phyloP scores from a whole-genome alignment of 305 asterid species.

The Fraxinus sp. region DNA sequence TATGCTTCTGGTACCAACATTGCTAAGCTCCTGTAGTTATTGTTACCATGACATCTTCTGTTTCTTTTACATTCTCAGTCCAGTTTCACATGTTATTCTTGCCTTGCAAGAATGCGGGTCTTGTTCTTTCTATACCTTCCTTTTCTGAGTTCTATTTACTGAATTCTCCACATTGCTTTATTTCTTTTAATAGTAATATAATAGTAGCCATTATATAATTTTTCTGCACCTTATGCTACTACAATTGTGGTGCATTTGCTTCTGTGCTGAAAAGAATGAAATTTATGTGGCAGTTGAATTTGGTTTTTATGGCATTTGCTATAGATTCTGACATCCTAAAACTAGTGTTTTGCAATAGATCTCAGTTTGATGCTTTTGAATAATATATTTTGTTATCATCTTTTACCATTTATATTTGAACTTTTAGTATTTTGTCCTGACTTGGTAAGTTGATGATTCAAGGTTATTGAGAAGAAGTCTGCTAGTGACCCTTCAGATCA shows the following conservation, averaged over 20 bases:
- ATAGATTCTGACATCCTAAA: background rate
- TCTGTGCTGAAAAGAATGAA: background rate
- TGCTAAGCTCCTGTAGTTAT: background rate
- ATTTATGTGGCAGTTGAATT: constrained; percentile 12
- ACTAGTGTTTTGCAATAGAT: background rate
- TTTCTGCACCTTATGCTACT: constrained; percentile 9
- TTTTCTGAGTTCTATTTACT: constrained; percentile 6
- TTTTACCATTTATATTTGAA: background rate
- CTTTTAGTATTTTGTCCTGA: background rate
- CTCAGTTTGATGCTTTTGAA: background rate
- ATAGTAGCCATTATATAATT: constrained; percentile 1
- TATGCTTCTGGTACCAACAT: background rate
- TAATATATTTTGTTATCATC: background rate
- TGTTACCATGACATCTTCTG: background rate
- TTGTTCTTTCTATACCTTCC: constrained; percentile 13
- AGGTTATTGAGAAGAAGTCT: constrained; percentile 25
- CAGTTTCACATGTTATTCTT: background rate
- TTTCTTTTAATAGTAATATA: background rate
- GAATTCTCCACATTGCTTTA: constrained; percentile 17
- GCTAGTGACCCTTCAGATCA: constrained; percentile 7
- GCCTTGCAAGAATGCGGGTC: background rate
- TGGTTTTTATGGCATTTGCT: constrained; percentile 12
- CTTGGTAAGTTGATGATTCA: background rate
- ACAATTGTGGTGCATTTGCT: background rate
- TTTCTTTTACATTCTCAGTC: background rate